Evolutionary conservation across 805 yeast species (phyloP).

Genomic region (Ogataea henricii): DNA sequence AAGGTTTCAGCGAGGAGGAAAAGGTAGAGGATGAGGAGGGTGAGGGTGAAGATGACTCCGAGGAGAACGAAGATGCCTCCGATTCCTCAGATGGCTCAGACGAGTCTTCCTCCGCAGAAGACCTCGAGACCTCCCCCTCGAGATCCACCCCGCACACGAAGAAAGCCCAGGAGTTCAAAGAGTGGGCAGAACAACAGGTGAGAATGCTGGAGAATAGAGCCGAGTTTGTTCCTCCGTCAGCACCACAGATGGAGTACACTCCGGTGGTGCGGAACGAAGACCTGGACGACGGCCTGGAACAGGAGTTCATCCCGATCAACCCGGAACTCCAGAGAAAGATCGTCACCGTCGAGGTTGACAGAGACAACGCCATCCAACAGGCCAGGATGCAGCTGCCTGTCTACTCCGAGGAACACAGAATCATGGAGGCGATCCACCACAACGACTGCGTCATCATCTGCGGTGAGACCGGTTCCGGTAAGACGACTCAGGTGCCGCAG

Average conservation of each 20-base stretch:
- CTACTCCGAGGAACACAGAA: constrained; percentile 82
- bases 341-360: constrained; percentile 63
- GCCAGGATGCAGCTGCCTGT: constrained; percentile 81
- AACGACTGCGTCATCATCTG: constrained; percentile 88
- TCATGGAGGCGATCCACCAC: constrained; percentile 94
- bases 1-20: constrained; percentile 7
- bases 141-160: constrained; percentile 42
- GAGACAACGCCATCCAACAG: constrained; percentile 67
- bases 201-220: constrained; percentile 64
- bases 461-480: constrained; percentile 99
- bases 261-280: constrained; percentile 71
- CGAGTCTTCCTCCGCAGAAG: no score
- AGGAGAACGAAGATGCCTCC: constrained; percentile 27
- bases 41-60: constrained; percentile 30
- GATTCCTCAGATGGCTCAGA: no score
- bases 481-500: constrained; percentile 98
- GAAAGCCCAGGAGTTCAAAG: constrained; percentile 69
- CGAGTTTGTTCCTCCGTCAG: constrained; percentile 48
- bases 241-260: constrained; percentile 53
- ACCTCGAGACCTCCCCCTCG: no score
- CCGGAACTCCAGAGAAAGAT: constrained; percentile 58
- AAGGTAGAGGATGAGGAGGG: constrained; percentile 17
- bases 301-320: constrained; percentile 58
- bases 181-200: constrained; percentile 83
- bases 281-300: constrained; percentile 65